These are phyloP conservation scores for Picochlorum sp. DNA, from an alignment of 139 green algal species.

Conservation along the genomic window DNA sequence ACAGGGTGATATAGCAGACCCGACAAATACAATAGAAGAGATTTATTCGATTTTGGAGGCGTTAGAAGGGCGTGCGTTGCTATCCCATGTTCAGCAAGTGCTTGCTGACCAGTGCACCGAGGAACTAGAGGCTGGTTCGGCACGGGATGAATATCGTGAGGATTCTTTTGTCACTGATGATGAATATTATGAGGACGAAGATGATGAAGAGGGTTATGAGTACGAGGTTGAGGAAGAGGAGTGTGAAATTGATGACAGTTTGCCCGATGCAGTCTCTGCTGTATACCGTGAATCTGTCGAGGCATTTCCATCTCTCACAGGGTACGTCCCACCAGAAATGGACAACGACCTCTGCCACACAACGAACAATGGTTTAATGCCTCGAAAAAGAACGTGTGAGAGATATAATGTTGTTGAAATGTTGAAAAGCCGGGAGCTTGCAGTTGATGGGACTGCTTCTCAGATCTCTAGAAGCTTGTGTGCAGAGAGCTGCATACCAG, in stretches of 20 bases:
- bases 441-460: no score
- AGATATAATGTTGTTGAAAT: no score
- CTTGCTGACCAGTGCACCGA: no score
- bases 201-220: constrained; percentile 1
- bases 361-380: no score
- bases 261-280: neutral
- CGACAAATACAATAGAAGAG: no score
- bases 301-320: neutral
- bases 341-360: neutral
- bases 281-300: neutral
- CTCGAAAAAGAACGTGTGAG: no score
- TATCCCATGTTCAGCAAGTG: no score
- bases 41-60: no score
- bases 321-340: no score
- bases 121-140: neutral
- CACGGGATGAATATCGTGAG: neutral
- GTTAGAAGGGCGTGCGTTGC: no score
- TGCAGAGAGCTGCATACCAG: constrained; percentile 19
- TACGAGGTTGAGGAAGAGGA: neutral
- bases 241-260: neutral
- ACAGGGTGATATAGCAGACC: no score
- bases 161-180: neutral
- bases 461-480: constrained; percentile 14
- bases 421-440: no score
- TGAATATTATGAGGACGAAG: neutral